These are phyloP conservation scores for Hexamita inflata DNA, from an alignment of 208 protist genomes.

Conservation along the genomic window DNA sequence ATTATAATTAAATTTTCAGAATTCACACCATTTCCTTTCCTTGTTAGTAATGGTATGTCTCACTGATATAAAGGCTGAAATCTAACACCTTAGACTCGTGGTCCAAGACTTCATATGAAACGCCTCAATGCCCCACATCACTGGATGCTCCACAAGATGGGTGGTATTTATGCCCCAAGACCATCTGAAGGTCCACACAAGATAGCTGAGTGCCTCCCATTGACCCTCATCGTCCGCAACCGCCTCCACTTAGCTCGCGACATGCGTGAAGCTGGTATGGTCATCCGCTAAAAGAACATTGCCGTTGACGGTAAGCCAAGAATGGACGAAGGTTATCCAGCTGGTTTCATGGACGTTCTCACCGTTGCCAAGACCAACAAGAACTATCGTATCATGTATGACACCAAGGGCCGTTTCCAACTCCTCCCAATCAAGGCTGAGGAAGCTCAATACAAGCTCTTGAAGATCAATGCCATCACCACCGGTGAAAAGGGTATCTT, in stretches of 20 bases:
- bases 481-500: slow-evolving; percentile 76
- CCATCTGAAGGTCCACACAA: slow-evolving; percentile 91
- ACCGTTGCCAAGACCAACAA: slow-evolving; percentile 88
- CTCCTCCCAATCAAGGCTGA: slow-evolving; percentile 76
- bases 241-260: slow-evolving; percentile 93
- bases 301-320: slow-evolving; percentile 85
- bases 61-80: too few species aligned
- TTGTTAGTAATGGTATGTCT: too few species aligned
- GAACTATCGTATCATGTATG: slow-evolving; percentile 91
- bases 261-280: slow-evolving; percentile 75
- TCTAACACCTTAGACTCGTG: too few species aligned
- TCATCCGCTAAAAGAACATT: slow-evolving; percentile 79
- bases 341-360: slow-evolving; percentile 87
- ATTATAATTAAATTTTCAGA: too few species aligned
- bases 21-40: too few species aligned
- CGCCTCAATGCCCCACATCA: slow-evolving; percentile 88
- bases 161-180: slow-evolving; percentile 81
- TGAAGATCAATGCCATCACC: slow-evolving; percentile 68
- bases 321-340: slow-evolving; percentile 83
- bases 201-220: slow-evolving; percentile 70
- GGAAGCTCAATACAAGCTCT: slow-evolving; percentile 83
- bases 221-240: slow-evolving; percentile 73
- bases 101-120: slow-evolving; percentile 97
- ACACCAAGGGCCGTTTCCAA: slow-evolving; percentile 92
- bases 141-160: slow-evolving; percentile 98